phyloP scores from a whole-genome alignment of 176 grass and related monocot species.

The Oryza brachyantha region DNA sequence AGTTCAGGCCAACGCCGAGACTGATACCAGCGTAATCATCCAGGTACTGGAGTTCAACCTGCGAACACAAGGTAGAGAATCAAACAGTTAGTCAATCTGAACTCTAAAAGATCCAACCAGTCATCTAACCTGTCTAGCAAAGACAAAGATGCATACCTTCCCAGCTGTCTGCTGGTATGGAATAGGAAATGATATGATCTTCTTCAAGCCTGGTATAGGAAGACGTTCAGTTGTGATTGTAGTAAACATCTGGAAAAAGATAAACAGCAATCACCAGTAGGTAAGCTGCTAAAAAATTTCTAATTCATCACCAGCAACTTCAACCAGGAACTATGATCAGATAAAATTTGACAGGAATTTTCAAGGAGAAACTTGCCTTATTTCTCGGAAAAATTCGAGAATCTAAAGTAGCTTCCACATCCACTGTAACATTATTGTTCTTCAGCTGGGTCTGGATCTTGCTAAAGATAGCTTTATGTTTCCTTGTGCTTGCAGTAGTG shows the following conservation, averaged over 20 bases:
- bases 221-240: constrained; percentile 51
- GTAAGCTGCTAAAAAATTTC: not conserved
- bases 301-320: not conserved
- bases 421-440: constrained; percentile 51
- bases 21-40: constrained; percentile 69
- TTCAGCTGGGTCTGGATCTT: constrained; percentile 60
- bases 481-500: constrained; percentile 44
- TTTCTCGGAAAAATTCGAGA: too few species aligned
- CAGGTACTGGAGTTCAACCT: constrained; percentile 73
- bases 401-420: constrained; percentile 55
- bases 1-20: constrained; percentile 40
- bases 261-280: not conserved
- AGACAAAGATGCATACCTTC: constrained; percentile 39
- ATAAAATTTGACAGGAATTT: not conserved
- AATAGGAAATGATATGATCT: constrained; percentile 50
- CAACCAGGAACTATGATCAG: not conserved
- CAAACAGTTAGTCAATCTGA: not conserved
- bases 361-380: constrained; percentile 35
- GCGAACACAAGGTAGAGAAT: constrained; percentile 27
- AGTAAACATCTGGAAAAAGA: constrained; percentile 49
- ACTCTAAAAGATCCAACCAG: not conserved
- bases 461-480: constrained; percentile 52
- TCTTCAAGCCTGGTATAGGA: constrained; percentile 53
- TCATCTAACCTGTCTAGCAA: constrained; percentile 4
- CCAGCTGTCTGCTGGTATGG: constrained; percentile 50